Conservation (phyloP, 306 rosid genomes). For the Elaeagnus macrophylla region DNA sequence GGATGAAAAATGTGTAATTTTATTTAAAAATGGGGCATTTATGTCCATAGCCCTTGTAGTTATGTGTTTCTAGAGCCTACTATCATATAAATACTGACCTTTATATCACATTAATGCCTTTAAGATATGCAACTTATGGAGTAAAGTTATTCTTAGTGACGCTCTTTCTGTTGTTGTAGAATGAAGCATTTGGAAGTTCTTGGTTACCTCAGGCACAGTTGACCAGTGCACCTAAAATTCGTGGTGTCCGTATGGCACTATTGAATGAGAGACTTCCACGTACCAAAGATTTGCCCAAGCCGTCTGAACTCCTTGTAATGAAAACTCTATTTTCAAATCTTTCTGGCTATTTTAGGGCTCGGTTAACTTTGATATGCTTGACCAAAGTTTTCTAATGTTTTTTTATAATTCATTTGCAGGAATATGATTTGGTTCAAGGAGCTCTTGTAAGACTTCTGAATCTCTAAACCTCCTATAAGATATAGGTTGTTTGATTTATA, state of each 20-base stretch:
- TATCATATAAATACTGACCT: no score
- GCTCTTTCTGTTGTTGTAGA: constrained; percentile 28
- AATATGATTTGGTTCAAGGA: constrained; percentile 86
- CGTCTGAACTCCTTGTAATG: constrained; percentile 61
- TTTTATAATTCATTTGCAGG: constrained; percentile 39
- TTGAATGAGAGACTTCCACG: constrained; percentile 39
- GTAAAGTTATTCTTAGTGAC: neutral
- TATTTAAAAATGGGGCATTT: no score
- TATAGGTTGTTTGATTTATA: neutral
- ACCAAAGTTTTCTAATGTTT: constrained; percentile 5
- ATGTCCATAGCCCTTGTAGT: no score
- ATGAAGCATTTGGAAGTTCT: constrained; percentile 23
- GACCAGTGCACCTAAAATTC: constrained; percentile 17
- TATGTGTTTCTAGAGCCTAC: no score
- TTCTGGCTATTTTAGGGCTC: neutral
- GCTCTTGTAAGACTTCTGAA: constrained; percentile 56
- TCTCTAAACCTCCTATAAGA: constrained; percentile 10
- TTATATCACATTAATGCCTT: no score
- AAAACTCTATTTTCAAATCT: neutral
- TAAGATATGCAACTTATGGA: no score
- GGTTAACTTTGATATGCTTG: neutral
- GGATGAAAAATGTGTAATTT: no score
- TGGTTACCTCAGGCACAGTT: constrained; percentile 27
- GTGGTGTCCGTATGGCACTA: constrained; percentile 45
- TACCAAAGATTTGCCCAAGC: constrained; percentile 23